Base-by-base conservation (phyloP, 345 rosid species). In the Pistacia atlantica region DNA sequence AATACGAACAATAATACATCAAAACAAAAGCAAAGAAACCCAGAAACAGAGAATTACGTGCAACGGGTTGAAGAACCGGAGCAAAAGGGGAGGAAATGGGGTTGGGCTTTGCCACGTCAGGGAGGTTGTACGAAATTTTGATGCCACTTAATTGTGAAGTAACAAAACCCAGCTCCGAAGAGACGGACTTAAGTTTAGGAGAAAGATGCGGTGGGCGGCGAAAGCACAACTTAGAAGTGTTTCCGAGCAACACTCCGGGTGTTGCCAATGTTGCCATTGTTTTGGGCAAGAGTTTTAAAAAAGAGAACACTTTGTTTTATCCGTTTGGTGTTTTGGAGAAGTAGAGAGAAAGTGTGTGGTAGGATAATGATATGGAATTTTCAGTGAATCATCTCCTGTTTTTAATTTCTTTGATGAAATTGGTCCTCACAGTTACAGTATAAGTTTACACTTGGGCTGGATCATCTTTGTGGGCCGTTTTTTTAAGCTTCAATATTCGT, bases 81-180 rank as follows among this genome's bases (percentile, higher is more conserved):
- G 78, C 38, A 69, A 83, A 76, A 86, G 86, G 80, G 42, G 84
- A 48, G 67, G 88, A 75, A 70, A 80, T 65, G 58, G 85, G 89
- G 4, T 52, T 68, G 55, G 84, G 88, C 4, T 46, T 78, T 72
- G 65, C 33, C 72, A 75, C 62, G 67, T 71, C 51, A 60, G 58
- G 72, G 1, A 70, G 64, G 72, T 62, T 66, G 48, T 79, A 63
- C 9, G 93, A 90, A 73, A 92, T 82, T 81, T 81, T 86, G 74
- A 91, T 73, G 79, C 98, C 98, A 11, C 83, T 48, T 54, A 91
- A 81, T 84, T 91, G 95, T 3, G 97, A 95, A 57, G 85, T 68
- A 28, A 90, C 77, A 48, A 86, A 95, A 12, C 93, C 90, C 35
- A 92, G 83, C 33, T 83, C 89, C 11, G 81, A 54, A 61, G 76